Conservation (phyloP, 805 yeast species). For the Metschnikowia reukaufii region DNA sequence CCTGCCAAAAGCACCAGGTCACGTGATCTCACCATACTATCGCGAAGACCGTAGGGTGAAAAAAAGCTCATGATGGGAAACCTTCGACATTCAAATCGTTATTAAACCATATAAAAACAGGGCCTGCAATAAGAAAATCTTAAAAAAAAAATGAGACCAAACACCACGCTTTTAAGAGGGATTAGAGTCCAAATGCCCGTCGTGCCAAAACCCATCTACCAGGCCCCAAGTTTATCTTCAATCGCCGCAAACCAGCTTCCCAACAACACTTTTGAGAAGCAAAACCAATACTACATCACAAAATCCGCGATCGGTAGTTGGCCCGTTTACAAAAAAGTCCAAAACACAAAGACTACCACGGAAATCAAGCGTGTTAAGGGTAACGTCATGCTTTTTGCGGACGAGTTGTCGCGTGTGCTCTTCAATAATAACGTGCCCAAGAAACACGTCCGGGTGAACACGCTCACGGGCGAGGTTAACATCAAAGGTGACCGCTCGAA, state of each 20-base stretch:
- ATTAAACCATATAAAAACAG: too few relatives aligned
- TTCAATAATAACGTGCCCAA: slow-evolving; percentile 25
- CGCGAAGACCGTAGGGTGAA: too few relatives aligned
- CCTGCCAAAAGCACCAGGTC: too few relatives aligned
- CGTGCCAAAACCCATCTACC: slow-evolving; percentile 21
- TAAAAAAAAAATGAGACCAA: slow-evolving; percentile 23
- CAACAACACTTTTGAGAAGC: slow-evolving; percentile 33
- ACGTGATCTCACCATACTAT: too few relatives aligned
- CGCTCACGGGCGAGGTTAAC: slow-evolving; percentile 36
- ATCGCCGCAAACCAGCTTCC: slow-evolving; percentile 19
- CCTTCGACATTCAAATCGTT: too few relatives aligned
- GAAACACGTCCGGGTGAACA: slow-evolving; percentile 36
- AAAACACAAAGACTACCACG: slow-evolving; percentile 65
- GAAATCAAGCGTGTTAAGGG: slow-evolving; percentile 74
- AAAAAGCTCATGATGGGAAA: too few relatives aligned
- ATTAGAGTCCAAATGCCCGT: slow-evolving; percentile 24
- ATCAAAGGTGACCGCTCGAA: slow-evolving; percentile 41
- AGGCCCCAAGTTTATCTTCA: slow-evolving; percentile 29
- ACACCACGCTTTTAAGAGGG: slow-evolving; percentile 20
- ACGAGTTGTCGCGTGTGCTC: slow-evolving; percentile 52
- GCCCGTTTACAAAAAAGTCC: slow-evolving; percentile 77
- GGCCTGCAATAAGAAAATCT: background rate
- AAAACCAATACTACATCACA: slow-evolving; percentile 38
- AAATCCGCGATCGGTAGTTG: slow-evolving; percentile 66
- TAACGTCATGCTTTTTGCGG: slow-evolving; percentile 60